These are phyloP conservation scores for Tetrapisispora arboricola DNA, from an alignment of 805 yeast genomes.

Conservation along the genomic window DNA sequence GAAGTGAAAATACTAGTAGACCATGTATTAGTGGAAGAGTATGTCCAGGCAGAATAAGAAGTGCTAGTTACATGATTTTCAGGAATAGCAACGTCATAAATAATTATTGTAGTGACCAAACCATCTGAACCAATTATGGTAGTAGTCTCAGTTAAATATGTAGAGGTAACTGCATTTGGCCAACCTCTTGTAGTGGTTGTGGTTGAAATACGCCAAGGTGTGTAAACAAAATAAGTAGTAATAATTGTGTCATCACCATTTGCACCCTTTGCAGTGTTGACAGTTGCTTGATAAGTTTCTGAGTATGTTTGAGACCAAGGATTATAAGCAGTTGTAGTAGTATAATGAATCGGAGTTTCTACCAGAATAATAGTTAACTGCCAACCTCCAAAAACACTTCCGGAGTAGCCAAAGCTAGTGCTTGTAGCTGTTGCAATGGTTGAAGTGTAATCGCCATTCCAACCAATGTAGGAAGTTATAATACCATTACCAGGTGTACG, in stretches of 20 bases:
- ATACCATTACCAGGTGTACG: background rate
- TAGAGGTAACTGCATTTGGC: background rate
- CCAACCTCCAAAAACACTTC: background rate
- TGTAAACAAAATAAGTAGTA: background rate
- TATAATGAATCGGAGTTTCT: background rate
- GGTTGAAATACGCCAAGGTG: background rate
- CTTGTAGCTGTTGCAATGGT: background rate
- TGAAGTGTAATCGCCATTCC: background rate
- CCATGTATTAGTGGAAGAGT: background rate
- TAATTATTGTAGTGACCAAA: background rate
- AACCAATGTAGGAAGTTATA: background rate
- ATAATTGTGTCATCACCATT: background rate
- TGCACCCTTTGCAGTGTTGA: background rate
- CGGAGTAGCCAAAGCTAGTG: background rate
- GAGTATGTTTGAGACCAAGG: background rate
- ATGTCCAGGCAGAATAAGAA: background rate
- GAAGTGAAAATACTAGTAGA: background rate
- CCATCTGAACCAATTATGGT: slow-evolving; percentile 1
- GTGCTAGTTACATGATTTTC: background rate
- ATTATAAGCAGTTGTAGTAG: background rate
- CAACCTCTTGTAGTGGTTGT: slow-evolving; percentile 1
- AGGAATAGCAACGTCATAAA: slow-evolving; percentile 5
- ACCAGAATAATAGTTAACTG: background rate
- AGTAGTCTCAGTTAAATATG: slow-evolving; percentile 1
- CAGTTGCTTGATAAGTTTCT: background rate